These are phyloP conservation scores for Phaeotremella skinneri DNA, from an alignment of 768 basidiomycete genomes.

Conservation along the genomic window DNA sequence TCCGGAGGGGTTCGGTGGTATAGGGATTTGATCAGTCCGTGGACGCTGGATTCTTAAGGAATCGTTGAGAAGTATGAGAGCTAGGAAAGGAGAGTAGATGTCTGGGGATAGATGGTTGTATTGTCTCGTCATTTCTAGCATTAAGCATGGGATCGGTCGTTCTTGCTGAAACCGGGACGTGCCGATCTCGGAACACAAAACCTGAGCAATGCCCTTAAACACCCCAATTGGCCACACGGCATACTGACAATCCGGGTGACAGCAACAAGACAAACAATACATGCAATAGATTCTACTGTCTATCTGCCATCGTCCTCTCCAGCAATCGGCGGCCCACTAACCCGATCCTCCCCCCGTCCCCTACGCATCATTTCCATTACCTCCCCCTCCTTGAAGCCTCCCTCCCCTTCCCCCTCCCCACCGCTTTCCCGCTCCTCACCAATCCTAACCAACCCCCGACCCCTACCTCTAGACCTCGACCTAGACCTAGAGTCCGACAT, in stretches of 20 bases:
- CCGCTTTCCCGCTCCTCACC: slow-evolving; percentile 1
- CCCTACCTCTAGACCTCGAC: background rate
- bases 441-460: background rate
- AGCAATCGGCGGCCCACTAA: background rate
- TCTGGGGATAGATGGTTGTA: too few species aligned
- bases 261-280: too few species aligned
- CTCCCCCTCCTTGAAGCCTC: background rate
- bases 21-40: slow-evolving; percentile 38
- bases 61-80: too few species aligned
- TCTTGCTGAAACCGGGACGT: too few species aligned
- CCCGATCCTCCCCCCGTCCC: background rate
- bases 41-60: background rate
- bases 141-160: too few species aligned
- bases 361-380: background rate
- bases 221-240: too few species aligned
- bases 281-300: too few species aligned
- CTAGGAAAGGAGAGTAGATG: too few species aligned
- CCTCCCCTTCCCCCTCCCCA: background rate
- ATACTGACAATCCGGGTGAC: too few species aligned
- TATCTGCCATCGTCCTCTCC: background rate
- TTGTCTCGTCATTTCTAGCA: too few species aligned
- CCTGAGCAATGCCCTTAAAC: too few species aligned
- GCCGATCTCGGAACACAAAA: too few species aligned
- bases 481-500: background rate
- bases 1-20: slow-evolving; percentile 61